These are phyloP conservation scores for Podaxis sp. DNA, from an alignment of 768 basidiomycete genomes.

Conservation along the genomic window DNA sequence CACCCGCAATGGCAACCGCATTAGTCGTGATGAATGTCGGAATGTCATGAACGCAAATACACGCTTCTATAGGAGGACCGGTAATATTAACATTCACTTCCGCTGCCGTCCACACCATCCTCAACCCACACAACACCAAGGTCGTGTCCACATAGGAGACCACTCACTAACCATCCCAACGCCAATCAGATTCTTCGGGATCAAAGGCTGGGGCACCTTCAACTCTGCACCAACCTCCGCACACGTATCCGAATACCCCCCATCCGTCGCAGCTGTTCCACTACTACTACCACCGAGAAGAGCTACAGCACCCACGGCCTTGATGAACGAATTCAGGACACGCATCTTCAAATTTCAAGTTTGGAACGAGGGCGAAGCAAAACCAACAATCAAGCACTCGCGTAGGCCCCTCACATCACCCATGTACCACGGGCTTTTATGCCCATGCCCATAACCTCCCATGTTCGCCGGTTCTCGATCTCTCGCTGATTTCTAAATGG, in stretches of 20 bases:
- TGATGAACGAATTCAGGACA: background rate
- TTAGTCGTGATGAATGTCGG: slow-evolving; percentile 30
- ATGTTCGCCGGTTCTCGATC: background rate
- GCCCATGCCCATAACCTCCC: background rate
- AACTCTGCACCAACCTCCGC: slow-evolving; percentile 30
- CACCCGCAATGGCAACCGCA: slow-evolving; percentile 23
- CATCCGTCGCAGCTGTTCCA: background rate
- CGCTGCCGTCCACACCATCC: background rate
- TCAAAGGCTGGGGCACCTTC: slow-evolving; percentile 19
- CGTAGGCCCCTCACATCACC: background rate
- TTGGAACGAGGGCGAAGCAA: background rate
- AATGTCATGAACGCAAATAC: slow-evolving; percentile 38
- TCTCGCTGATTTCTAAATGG: background rate
- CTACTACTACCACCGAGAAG: background rate
- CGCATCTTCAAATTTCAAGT: background rate
- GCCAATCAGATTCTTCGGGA: slow-evolving; percentile 18
- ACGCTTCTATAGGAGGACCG: slow-evolving; percentile 26
- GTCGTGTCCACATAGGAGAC: background rate
- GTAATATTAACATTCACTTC: no score
- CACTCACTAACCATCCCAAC: slow-evolving; percentile 29
- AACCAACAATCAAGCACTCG: background rate
- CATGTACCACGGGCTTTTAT: background rate
- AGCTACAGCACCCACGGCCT: background rate
- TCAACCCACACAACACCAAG: background rate
- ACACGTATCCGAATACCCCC: slow-evolving; percentile 29